A percentile compares a stretch with the other conserved stretches of the same genome.
Evolutionary conservation across 805 yeast species (phyloP).

Genomic region (Wickerhamiella alocasiicola): DNA sequence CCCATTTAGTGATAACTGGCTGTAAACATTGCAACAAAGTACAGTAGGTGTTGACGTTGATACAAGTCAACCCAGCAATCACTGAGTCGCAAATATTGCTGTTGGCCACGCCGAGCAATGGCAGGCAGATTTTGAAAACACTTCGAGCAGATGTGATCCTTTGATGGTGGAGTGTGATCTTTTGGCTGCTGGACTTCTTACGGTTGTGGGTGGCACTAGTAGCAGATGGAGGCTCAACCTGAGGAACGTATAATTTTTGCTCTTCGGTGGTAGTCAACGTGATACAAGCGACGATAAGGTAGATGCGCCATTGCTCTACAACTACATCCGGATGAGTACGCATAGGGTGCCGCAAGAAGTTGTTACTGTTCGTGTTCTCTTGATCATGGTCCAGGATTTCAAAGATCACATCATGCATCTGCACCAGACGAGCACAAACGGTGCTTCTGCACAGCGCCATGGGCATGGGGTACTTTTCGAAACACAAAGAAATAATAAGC

Average conservation of each 20-base stretch:
- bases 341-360: constrained; percentile 13
- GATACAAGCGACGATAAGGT: constrained; percentile 80
- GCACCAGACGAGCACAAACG: constrained; percentile 79
- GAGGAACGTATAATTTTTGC: constrained; percentile 60
- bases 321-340: constrained; percentile 53
- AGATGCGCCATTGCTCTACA: constrained; percentile 80
- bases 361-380: constrained; percentile 11
- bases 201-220: constrained; percentile 39
- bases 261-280: constrained; percentile 83
- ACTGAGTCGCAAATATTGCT: constrained; percentile 68
- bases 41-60: constrained; percentile 78
- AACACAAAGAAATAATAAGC: constrained; percentile 52
- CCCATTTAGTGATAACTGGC: constrained; percentile 34
- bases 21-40: constrained; percentile 70
- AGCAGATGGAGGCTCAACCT: constrained; percentile 15
- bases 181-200: constrained; percentile 57
- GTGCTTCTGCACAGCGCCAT: constrained; percentile 86
- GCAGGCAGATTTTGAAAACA: constrained; percentile 76
- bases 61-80: constrained; percentile 77
- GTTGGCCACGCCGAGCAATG: constrained; percentile 60
- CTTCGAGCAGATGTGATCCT: constrained; percentile 87
- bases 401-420: constrained; percentile 37
- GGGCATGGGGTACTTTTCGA: constrained; percentile 77
- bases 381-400: constrained; percentile 21
- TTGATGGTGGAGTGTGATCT: constrained; percentile 75